Evolutionary conservation across 2,329 filamentous ascomycete genomes (phyloP).

Genomic region (Arthrobotrys sinensis): DNA sequence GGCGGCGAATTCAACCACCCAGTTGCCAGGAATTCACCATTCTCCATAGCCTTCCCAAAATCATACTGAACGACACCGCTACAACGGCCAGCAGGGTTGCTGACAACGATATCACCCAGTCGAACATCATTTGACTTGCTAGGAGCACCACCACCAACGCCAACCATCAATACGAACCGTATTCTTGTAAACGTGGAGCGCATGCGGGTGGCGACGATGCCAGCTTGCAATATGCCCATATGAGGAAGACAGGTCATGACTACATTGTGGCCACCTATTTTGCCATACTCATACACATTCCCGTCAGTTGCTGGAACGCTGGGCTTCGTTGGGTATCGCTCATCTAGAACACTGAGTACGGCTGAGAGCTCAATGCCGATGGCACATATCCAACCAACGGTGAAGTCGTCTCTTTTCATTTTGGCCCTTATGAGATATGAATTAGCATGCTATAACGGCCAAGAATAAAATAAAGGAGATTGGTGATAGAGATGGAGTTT

Average conservation of each 20-base stretch:
- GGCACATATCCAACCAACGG: slow-evolving; percentile 35
- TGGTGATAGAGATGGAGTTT: too few species aligned
- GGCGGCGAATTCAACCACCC: slow-evolving; percentile 13
- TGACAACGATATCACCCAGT: slow-evolving; percentile 28
- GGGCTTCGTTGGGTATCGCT: slow-evolving; percentile 1
- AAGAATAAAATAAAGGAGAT: too few species aligned
- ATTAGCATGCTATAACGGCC: too few species aligned
- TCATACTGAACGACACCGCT: slow-evolving; percentile 28
- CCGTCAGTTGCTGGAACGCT: neutral
- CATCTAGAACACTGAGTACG: neutral
- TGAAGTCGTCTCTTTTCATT: slow-evolving; percentile 14
- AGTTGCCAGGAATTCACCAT: neutral
- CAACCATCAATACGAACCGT: slow-evolving; percentile 18
- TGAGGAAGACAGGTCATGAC: slow-evolving; percentile 6
- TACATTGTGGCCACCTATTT: slow-evolving; percentile 10
- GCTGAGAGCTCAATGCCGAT: slow-evolving; percentile 12
- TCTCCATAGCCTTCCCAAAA: slow-evolving; percentile 23
- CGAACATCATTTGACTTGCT: slow-evolving; percentile 14
- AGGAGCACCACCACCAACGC: slow-evolving; percentile 10
- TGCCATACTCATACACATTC: slow-evolving; percentile 9
- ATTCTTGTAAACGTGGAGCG: neutral
- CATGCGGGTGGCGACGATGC: slow-evolving; percentile 21
- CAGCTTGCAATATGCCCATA: neutral
- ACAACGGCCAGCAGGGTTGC: neutral
- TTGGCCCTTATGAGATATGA: neutral